A percentile compares a stretch with the other conserved stretches of the same genome.
Conservation (phyloP, 345 rosid species). For the Euclidium syriacum region DNA sequence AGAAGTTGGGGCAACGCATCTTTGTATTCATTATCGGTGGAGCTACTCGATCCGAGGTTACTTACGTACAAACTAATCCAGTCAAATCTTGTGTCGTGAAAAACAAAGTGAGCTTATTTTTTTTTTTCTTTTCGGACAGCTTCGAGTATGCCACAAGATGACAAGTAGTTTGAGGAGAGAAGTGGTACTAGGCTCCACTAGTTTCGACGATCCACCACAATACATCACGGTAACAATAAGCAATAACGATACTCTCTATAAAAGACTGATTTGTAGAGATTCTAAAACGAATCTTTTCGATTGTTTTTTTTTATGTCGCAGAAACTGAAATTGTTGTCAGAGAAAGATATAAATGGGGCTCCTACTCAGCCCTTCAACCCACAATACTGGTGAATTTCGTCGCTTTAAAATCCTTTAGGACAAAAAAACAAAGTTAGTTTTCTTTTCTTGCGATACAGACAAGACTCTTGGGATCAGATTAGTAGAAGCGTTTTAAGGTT, state of each 20-base stretch:
- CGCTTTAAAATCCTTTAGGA: not conserved
- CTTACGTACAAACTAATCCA: slow-evolving; percentile 5
- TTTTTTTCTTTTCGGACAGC: slow-evolving; percentile 34
- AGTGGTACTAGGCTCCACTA: slow-evolving; percentile 73
- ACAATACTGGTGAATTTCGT: slow-evolving; percentile 27
- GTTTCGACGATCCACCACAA: slow-evolving; percentile 76
- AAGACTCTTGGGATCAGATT: not conserved
- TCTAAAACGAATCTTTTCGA: not conserved
- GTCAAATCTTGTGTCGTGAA: not conserved
- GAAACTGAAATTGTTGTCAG: slow-evolving; percentile 64
- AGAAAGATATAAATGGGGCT: slow-evolving; percentile 29
- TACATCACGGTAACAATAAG: slow-evolving; percentile 60
- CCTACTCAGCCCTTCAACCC: slow-evolving; percentile 29
- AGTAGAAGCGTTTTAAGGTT: not conserved
- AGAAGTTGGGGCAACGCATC: slow-evolving; percentile 80
- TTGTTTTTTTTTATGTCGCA: slow-evolving; percentile 25
- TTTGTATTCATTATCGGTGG: slow-evolving; percentile 89
- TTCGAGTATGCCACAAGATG: slow-evolving; percentile 86
- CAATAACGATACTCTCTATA: no score
- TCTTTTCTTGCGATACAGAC: not conserved
- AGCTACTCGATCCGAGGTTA: slow-evolving; percentile 98
- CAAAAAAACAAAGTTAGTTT: not conserved
- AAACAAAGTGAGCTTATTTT: not conserved
- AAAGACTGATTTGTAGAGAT: not conserved
- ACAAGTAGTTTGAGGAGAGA: slow-evolving; percentile 81